phyloP scores from a whole-genome alignment of 352 stramenopile species.

The Pythium oligandrum region DNA sequence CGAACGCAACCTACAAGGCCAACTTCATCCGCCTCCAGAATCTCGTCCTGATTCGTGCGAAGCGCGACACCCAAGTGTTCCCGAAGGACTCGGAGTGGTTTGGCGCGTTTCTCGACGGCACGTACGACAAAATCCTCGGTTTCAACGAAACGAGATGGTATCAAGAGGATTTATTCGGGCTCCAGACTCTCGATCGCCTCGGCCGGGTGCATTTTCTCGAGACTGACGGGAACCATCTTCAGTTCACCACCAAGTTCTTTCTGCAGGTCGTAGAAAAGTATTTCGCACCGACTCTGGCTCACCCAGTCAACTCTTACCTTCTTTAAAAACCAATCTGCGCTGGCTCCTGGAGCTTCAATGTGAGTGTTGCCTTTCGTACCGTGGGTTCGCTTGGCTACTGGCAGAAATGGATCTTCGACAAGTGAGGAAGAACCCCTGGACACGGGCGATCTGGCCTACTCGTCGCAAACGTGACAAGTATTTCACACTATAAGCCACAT shows the following conservation, averaged over 20 bases:
- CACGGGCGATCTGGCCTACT: too few species aligned
- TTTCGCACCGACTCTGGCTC: slow-evolving; percentile 27
- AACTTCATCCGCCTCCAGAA: slow-evolving; percentile 86
- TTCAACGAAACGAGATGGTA: slow-evolving; percentile 95
- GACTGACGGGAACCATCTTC: slow-evolving; percentile 89
- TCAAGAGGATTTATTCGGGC: slow-evolving; percentile 86
- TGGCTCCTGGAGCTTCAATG: too few species aligned
- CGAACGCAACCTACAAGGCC: slow-evolving; percentile 80
- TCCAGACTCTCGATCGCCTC: slow-evolving; percentile 77
- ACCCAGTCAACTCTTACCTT: too few species aligned
- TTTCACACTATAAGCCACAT: too few species aligned
- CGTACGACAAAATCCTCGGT: slow-evolving; percentile 60
- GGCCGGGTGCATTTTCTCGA: slow-evolving; percentile 89
- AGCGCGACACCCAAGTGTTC: slow-evolving; percentile 88
- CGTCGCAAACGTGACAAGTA: too few species aligned
- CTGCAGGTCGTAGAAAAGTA: slow-evolving; percentile 82
- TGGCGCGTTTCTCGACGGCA: slow-evolving; percentile 78
- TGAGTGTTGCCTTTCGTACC: too few species aligned
- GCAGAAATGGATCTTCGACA: too few species aligned
- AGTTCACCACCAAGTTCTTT: slow-evolving; percentile 83
- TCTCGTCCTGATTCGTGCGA: slow-evolving; percentile 89
- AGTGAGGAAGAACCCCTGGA: too few species aligned
- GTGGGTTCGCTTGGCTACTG: too few species aligned
- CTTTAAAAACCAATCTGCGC: too few species aligned
- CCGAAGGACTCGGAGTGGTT: slow-evolving; percentile 85